These are phyloP conservation scores for Vigna unguiculata DNA, from an alignment of 306 rosid species.

Conservation along the genomic window DNA sequence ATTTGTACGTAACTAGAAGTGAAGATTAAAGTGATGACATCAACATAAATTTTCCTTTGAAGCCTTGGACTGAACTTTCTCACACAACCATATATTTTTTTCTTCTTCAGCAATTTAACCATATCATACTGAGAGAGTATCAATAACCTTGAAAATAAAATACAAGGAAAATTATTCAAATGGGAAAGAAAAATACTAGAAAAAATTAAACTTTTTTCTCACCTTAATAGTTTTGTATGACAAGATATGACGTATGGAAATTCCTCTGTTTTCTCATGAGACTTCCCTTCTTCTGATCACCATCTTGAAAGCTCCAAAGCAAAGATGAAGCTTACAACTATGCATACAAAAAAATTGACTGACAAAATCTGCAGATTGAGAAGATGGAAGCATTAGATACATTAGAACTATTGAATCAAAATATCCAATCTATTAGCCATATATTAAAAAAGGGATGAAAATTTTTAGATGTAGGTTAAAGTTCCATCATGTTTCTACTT, in stretches of 20 bases:
- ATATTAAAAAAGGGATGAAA: neutral
- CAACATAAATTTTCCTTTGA: conserved; percentile 27
- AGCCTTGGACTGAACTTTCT: conserved; percentile 29
- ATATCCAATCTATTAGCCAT: neutral
- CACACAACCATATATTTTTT: conserved; percentile 6
- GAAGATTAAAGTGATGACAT: conserved; percentile 33
- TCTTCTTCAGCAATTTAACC: too few species aligned
- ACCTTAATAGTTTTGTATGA: conserved; percentile 46
- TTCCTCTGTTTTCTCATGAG: conserved; percentile 28
- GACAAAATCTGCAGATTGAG: conserved; percentile 61
- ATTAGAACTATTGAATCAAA: neutral
- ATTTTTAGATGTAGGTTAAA: neutral
- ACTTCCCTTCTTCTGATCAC: conserved; percentile 33
- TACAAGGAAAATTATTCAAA: conserved; percentile 24
- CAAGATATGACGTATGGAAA: conserved; percentile 24
- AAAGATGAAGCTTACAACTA: conserved; percentile 42
- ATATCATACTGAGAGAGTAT: neutral
- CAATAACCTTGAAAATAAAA: conserved; percentile 34
- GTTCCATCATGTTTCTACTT: conserved; percentile 38
- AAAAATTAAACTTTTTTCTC: conserved; percentile 29
- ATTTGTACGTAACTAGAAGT: neutral
- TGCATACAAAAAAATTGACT: conserved; percentile 46
- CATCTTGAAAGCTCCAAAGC: conserved; percentile 43
- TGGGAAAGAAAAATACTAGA: neutral
- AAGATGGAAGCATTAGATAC: neutral